Base-by-base conservation (phyloP, 108 stramenopile species). In the Pseudonitzschia pungens region DNA sequence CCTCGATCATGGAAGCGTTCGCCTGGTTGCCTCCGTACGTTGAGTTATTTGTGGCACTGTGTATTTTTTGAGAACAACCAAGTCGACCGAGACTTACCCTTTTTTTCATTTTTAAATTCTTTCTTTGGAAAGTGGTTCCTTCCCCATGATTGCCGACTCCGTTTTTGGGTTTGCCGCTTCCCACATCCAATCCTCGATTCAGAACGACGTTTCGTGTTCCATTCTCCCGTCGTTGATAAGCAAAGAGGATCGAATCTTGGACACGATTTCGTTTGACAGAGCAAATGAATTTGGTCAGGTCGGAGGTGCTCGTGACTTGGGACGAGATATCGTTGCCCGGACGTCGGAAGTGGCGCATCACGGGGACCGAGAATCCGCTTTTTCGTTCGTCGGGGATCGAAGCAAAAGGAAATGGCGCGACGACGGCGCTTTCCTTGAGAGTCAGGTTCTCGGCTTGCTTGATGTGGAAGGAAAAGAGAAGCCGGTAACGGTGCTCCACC, bases 1-100 rank as follows among this genome's bases (percentile, higher is more conserved):
- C 92, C 15, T 87, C 89, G 20, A 77, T 96, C 11, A 73, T 96
- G 81, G 92, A 96, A 65, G 89, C 95, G 21, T 96, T 93, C 68
- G 83, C 92, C 22, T 96, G 92, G 95, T 69, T 96, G 20, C 95
- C 95, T 51, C 87, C 95, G 48, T 58, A 58, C 8, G 57, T 58
- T 7, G 14, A 58, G 15, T 7, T 15, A 58, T 24, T 54, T 21
- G n/a, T 54, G 53, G 7, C 8, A 14, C n/a, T 24, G 8, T 26
- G 57, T 18, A 58, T 9, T 24, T 31, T 6, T 58, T 12, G 45
- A 48, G 11, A 58, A 24, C 26, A 58, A 14, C 15, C 5, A 58
- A 58, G 29, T 14, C n/a, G n/a, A 58, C 22, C 15, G 29, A 28
- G 14, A 11, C 57, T 26, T n/a, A 58, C 26, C 6, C 21, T 4